phyloP scores from a whole-genome alignment of 192 early-diverging fungal genomes.

The Gaertneriomyces semiglobifer region DNA sequence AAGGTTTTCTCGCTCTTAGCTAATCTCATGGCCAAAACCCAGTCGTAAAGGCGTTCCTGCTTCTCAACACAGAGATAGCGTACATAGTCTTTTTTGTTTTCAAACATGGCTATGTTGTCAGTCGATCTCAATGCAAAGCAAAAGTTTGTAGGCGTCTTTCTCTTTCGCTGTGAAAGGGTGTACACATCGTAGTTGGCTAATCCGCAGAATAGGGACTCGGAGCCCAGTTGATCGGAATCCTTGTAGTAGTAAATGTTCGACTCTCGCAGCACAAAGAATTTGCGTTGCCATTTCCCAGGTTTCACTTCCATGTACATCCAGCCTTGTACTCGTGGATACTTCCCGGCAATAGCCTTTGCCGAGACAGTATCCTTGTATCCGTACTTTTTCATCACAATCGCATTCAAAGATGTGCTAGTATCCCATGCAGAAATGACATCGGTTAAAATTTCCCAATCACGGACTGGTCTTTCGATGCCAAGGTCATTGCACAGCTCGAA shows the following conservation, averaged over 20 bases:
- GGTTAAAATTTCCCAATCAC: conserved; percentile 85
- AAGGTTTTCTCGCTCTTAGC: conserved; percentile 55
- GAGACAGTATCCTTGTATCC: conserved; percentile 58
- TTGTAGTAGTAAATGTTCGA: conserved; percentile 65
- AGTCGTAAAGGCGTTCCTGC: conserved; percentile 64
- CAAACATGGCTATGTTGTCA: conserved; percentile 71
- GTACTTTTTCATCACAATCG: conserved; percentile 74
- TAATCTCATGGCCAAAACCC: conserved; percentile 65
- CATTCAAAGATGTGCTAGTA: conserved; percentile 62
- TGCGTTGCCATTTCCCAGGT: conserved; percentile 81
- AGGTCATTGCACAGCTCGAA: conserved; percentile 88
- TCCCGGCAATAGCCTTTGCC: conserved; percentile 44
- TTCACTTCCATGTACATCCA: conserved; percentile 74
- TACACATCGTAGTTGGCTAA: conserved; percentile 82
- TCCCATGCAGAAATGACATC: conserved; percentile 84
- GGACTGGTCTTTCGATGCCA: conserved; percentile 82
- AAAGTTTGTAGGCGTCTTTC: conserved; percentile 72
- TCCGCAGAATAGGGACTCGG: conserved; percentile 42
- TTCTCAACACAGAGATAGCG: conserved; percentile 67
- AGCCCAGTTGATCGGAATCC: conserved; percentile 44
- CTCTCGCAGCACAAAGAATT: conserved; percentile 67
- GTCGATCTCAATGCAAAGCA: conserved; percentile 83
- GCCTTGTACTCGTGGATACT: conserved; percentile 55
- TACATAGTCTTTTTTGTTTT: conserved; percentile 81
- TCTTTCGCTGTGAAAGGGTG: conserved; percentile 60